Evolutionary conservation across 805 yeast species (phyloP).

Genomic region (Myxozyma geophila): DNA sequence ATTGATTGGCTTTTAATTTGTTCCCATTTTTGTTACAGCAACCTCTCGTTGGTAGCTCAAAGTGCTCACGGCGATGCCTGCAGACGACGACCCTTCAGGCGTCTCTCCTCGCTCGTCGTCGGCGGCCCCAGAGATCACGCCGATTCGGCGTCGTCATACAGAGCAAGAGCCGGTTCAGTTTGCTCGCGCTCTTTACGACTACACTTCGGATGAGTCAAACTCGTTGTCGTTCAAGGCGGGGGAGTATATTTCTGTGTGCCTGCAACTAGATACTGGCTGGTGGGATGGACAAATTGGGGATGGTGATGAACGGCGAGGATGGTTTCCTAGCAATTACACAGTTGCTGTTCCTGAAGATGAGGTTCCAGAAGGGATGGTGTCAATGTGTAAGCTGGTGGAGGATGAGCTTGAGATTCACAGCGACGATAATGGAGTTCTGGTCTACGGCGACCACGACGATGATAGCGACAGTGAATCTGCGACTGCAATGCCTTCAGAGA

Average conservation of each 20-base stretch:
- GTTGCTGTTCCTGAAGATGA: constrained; percentile 44
- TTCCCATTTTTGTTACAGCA: background rate
- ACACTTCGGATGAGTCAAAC: constrained; percentile 76
- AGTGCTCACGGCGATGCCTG: background rate
- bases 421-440: constrained; percentile 1
- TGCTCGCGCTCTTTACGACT: constrained; percentile 85
- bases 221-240: constrained; percentile 41
- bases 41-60: background rate
- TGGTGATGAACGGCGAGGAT: constrained; percentile 46
- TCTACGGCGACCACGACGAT: constrained; percentile 3
- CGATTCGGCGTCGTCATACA: background rate
- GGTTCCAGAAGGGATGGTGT: constrained; percentile 8
- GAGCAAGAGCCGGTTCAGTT: constrained; percentile 28
- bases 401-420: constrained; percentile 10
- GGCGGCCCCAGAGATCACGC: background rate
- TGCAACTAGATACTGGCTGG: constrained; percentile 51
- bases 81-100: constrained; percentile 8
- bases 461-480: background rate
- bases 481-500: constrained; percentile 2
- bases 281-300: constrained; percentile 49
- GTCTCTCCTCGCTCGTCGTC: constrained; percentile 5
- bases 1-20: no score
- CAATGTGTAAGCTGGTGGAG: constrained; percentile 7
- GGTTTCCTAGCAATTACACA: constrained; percentile 55
- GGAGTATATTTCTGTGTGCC: constrained; percentile 48